Conservation (phyloP, 2,329 filamentous ascomycete genomes). For the Cadophora malorum region DNA sequence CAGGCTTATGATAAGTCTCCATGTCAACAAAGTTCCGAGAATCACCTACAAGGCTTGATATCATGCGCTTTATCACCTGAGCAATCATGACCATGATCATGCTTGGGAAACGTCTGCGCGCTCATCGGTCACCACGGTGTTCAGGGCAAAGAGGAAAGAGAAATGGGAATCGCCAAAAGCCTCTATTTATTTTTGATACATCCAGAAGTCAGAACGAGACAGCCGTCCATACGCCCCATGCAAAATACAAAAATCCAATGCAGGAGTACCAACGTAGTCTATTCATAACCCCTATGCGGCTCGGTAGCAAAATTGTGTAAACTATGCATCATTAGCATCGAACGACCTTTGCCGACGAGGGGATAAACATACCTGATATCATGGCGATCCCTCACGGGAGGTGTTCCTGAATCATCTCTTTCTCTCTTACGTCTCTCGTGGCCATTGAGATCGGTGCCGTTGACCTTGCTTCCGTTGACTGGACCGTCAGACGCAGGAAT, state of each 20-base stretch:
- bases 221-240: constrained; percentile 18
- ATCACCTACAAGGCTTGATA: too few species aligned
- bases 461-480: constrained; percentile 28
- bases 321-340: constrained; percentile 31
- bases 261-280: constrained; percentile 18
- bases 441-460: constrained; percentile 34
- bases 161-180: not conserved
- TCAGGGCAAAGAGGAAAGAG: not conserved
- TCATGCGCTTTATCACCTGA: not conserved
- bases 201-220: constrained; percentile 22
- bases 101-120: not conserved
- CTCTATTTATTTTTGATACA: constrained; percentile 19
- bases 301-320: constrained; percentile 44
- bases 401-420: constrained; percentile 39
- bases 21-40: too few species aligned
- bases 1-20: too few species aligned
- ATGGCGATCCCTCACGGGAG: constrained; percentile 45
- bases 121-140: not conserved
- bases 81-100: not conserved
- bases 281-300: constrained; percentile 40
- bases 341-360: not conserved
- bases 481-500: constrained; percentile 50
- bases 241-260: constrained; percentile 20
- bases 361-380: constrained; percentile 44
- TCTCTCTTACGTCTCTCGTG: constrained; percentile 40